Evolutionary conservation across 2,329 filamentous ascomycete genomes (phyloP), one percentile per base, ranked within the genome.

Genomic region (Cytospora paraplurivora): DNA sequence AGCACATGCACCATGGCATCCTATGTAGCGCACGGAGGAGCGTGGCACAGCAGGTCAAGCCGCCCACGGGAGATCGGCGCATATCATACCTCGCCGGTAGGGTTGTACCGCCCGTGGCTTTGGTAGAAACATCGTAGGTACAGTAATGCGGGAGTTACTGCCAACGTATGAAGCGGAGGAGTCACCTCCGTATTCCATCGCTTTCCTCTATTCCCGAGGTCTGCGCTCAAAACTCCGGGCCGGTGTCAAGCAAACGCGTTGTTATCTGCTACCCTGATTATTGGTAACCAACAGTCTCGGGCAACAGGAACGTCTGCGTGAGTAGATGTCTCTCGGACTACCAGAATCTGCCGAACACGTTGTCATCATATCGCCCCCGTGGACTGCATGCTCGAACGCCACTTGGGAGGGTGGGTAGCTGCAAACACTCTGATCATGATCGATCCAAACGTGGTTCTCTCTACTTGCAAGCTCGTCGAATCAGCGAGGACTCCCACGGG

Each of bases 401-500:
- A 19, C 44, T 27, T 4, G 27, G 27, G n/a, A 47, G 44, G n/a
- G n/a, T 47, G 44, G 27, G n/a, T 11, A 54, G 50, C 58, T 60
- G 58, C 58, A 60, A 37, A 44, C 47, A 37, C 41, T n/a, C 50
- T 7, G 15, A 38, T 17, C 19, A 51, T 49, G 27, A 49, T 38
- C 13, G 51, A 55, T 52, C 50, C 51, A 61, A 32, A 21, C 19
- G 49, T 32, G 21, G 54, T 32, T 27, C 51, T 54, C 51, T 32
- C 54, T 38, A 35, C 38, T n/a, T 61, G 58, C 51, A 54, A 38
- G 38, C 53, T 11, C 15, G 51, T 61, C 58, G 38, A 55, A 61
- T 61, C 51, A 61, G 58, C 49, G 27, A 41, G 47, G 11, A 13
- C 47, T 27, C 17, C 50, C 51, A 32, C 15, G 32, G 37, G 50